phyloP scores from a whole-genome alignment of 1,284 basidiomycete species.

The Leccinum fallax region DNA sequence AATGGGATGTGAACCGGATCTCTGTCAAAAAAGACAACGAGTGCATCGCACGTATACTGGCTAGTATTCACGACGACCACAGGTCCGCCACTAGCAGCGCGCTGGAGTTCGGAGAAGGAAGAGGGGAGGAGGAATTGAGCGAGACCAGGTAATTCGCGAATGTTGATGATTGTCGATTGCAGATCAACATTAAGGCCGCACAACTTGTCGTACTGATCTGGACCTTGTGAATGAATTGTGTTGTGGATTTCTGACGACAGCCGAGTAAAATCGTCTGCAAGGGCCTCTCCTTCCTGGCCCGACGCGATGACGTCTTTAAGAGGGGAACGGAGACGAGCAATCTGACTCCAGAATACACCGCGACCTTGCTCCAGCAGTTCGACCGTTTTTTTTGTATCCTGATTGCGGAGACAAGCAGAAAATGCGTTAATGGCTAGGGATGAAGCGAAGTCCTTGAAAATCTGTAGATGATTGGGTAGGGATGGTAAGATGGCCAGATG shows the following conservation, averaged over 20 bases:
- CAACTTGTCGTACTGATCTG: not conserved
- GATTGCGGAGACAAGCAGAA: not conserved
- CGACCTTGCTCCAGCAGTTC: not conserved
- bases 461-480: not conserved
- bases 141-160: not conserved
- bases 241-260: not conserved
- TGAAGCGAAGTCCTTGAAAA: not conserved
- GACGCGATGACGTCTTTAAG: not conserved
- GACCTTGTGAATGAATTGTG: not conserved
- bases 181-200: not conserved
- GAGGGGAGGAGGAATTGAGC: not conserved
- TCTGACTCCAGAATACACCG: not conserved
- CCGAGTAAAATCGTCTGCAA: not conserved
- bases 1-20: not conserved
- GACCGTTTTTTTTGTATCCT: not conserved
- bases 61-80: not conserved
- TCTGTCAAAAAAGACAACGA: not conserved
- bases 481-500: not conserved
- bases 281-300: not conserved
- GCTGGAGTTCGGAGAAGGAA: not conserved
- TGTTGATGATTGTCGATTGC: not conserved
- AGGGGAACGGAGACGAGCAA: not conserved
- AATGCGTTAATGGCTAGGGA: not conserved
- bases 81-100: not conserved
- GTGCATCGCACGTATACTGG: not conserved